These are phyloP conservation scores for Tagetes patula DNA, from an alignment of 129 eudicot species.

Conservation along the genomic window DNA sequence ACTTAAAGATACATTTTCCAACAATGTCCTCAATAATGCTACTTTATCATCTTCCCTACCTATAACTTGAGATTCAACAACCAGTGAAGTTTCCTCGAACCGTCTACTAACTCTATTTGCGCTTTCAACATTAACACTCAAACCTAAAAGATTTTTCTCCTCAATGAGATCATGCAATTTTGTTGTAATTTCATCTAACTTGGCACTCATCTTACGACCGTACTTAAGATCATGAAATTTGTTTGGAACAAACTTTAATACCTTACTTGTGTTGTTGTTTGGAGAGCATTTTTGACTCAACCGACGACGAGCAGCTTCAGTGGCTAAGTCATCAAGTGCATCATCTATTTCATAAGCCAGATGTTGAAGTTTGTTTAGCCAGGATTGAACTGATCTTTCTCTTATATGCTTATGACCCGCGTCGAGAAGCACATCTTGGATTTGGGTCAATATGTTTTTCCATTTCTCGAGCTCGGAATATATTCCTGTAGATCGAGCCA, in stretches of 20 bases:
- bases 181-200: conserved; percentile 2
- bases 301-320: not conserved
- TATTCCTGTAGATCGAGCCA: conserved; percentile 35
- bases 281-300: not conserved
- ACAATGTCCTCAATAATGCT: not conserved
- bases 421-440: conserved; percentile 14
- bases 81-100: not conserved
- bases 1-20: not conserved
- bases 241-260: conserved; percentile 7
- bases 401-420: not conserved
- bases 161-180: not conserved
- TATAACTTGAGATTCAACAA: not conserved
- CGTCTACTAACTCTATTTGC: not conserved
- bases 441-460: conserved; percentile 17
- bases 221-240: conserved; percentile 16
- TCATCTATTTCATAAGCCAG: conserved; percentile 17
- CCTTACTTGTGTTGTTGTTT: not conserved
- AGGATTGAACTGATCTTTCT: not conserved
- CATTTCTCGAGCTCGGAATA: conserved; percentile 23
- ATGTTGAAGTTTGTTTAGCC: not conserved
- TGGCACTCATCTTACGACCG: not conserved
- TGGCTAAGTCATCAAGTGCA: conserved; percentile 1
- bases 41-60: not conserved
- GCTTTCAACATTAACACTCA: not conserved
- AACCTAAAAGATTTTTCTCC: not conserved